Conservation (phyloP, 2,329 filamentous ascomycete species). For the Corinectria fuckeliana region DNA sequence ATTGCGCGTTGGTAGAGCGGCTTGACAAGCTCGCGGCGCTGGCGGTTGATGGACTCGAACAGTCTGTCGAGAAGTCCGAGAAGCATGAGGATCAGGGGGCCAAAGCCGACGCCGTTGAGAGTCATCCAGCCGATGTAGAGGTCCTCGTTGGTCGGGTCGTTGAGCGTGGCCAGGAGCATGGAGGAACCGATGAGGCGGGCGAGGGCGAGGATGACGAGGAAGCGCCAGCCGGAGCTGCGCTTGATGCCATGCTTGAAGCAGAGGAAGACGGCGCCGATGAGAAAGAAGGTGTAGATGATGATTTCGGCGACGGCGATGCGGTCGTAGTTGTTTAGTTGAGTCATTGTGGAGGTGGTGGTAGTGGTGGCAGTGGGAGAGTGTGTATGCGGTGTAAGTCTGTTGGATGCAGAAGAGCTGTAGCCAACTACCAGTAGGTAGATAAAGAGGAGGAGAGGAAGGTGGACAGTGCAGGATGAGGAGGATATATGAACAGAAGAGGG, state of each 20-base stretch:
- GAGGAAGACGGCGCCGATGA: slow-evolving; percentile 44
- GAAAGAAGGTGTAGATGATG: slow-evolving; percentile 38
- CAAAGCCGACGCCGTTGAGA: slow-evolving; percentile 44
- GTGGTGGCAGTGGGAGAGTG: neutral
- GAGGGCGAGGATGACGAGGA: slow-evolving; percentile 65
- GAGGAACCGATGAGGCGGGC: slow-evolving; percentile 63
- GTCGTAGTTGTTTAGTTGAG: slow-evolving; percentile 39
- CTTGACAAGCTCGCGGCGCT: slow-evolving; percentile 37
- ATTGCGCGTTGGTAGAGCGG: slow-evolving; percentile 44
- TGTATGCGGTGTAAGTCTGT: neutral
- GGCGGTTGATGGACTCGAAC: slow-evolving; percentile 57
- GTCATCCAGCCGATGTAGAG: slow-evolving; percentile 45
- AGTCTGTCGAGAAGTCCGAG: slow-evolving; percentile 42
- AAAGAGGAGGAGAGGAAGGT: neutral
- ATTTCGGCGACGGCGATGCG: slow-evolving; percentile 43
- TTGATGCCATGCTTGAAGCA: slow-evolving; percentile 57
- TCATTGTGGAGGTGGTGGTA: slow-evolving; percentile 21
- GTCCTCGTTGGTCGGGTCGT: slow-evolving; percentile 56
- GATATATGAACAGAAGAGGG: neutral
- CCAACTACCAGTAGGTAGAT: neutral
- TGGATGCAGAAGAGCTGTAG: neutral
- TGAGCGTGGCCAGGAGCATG: slow-evolving; percentile 49
- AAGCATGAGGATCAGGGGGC: slow-evolving; percentile 55
- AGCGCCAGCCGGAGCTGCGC: slow-evolving; percentile 66
- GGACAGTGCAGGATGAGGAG: neutral